Evolutionary conservation across 1,284 basidiomycete genomes (phyloP).

Genomic region (Cutaneotrichosporon sp.): DNA sequence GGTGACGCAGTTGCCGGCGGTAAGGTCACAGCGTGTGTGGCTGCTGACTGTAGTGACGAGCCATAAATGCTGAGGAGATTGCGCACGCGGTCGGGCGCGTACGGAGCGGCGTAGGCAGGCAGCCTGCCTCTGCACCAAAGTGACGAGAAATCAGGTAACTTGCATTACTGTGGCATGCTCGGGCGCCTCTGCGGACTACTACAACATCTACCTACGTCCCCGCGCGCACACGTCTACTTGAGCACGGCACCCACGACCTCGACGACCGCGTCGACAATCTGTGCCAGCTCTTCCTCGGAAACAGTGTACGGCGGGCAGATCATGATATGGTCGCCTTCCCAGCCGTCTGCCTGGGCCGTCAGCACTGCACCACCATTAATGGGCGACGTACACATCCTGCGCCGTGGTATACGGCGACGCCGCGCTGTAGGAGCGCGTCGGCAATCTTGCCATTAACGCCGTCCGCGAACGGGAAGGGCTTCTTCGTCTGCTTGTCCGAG

Average conservation of each 20-base stretch:
- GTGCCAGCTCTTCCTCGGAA: conserved; percentile 25
- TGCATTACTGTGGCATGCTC: too few relatives aligned
- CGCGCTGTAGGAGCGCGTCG: conserved; percentile 25
- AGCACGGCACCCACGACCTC: conserved; percentile 18
- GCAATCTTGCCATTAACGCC: conserved; percentile 23
- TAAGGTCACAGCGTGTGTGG: too few relatives aligned
- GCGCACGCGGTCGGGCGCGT: too few relatives aligned
- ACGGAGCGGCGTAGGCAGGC: too few relatives aligned
- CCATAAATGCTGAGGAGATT: too few relatives aligned
- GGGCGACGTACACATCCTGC: conserved; percentile 12
- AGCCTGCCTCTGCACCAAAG: too few relatives aligned
- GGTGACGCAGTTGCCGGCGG: too few relatives aligned
- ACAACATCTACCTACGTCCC: too few relatives aligned
- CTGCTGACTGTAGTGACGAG: too few relatives aligned
- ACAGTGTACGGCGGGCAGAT: conserved; percentile 38
- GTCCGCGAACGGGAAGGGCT: conserved; percentile 22
- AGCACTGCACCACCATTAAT: background rate
- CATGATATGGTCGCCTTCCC: conserved; percentile 37
- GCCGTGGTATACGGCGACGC: conserved; percentile 30
- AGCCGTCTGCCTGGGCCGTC: conserved; percentile 27
- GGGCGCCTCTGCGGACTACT: too few relatives aligned
- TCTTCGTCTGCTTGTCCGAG: conserved; percentile 22
- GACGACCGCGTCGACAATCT: conserved; percentile 16
- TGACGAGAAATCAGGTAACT: too few relatives aligned
- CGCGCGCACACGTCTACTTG: background rate